A percentile compares a stretch with the other conserved stretches of the same genome.
Evolutionary conservation across 345 rosid genomes (phyloP).

Genomic region (Punica granatum): DNA sequence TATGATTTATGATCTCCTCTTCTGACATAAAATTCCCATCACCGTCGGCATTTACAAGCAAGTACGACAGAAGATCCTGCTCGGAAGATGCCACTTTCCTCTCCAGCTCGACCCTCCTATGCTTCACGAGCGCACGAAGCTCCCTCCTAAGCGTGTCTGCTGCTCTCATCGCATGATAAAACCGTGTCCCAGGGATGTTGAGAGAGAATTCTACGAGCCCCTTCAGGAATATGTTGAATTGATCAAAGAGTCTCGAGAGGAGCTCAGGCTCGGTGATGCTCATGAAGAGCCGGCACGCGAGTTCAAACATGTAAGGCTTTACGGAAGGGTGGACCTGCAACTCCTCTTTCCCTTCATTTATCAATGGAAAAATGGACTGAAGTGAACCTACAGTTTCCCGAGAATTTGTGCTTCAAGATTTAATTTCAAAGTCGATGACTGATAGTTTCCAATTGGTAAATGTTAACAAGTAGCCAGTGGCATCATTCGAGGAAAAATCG

Average conservation of each 20-base stretch:
- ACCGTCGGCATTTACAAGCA: conserved; percentile 11
- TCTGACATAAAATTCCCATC: conserved; percentile 21
- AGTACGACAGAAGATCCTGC: conserved; percentile 17
- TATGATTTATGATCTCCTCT: conserved; percentile 16
- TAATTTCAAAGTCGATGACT: too few relatives aligned
- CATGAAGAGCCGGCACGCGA: conserved; percentile 14
- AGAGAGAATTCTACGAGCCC: conserved; percentile 10
- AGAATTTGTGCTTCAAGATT: too few relatives aligned
- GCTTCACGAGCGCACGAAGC: conserved; percentile 6
- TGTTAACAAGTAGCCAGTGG: too few relatives aligned
- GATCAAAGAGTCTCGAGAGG: conserved; percentile 8
- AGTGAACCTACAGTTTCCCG: too few relatives aligned
- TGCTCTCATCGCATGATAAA: conserved; percentile 12
- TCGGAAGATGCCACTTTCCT: conserved; percentile 3
- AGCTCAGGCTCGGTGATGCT: conserved; percentile 3
- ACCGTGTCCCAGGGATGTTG: conserved; percentile 11
- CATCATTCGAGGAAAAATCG: too few relatives aligned
- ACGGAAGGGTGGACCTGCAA: conserved; percentile 1
- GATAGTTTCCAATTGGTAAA: too few relatives aligned
- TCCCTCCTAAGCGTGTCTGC: conserved; percentile 8
- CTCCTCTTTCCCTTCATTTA: conserved; percentile 13
- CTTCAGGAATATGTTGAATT: conserved; percentile 4
- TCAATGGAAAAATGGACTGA: conserved; percentile 14
- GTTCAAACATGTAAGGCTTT: conserved; percentile 7
- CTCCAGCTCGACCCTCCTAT: conserved; percentile 13